phyloP scores from a whole-genome alignment of 1,139 yeast genomes.

The Hyphopichia wangnamkhiaoensis region DNA sequence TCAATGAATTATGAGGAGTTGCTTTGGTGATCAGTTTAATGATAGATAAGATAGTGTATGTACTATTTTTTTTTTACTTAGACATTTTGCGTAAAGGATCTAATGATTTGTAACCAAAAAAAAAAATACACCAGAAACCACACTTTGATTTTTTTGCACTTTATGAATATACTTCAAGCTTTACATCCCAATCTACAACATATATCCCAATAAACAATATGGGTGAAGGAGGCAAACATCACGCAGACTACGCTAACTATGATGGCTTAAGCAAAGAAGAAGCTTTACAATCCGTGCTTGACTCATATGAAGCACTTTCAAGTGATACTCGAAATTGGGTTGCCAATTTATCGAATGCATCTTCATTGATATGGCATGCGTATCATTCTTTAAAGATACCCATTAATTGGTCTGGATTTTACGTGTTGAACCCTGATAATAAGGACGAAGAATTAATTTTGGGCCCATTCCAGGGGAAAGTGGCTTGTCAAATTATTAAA shows the following conservation, averaged over 20 bases:
- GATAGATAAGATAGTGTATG: too few relatives aligned
- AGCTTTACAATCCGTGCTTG: slow-evolving; percentile 57
- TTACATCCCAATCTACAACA: too few relatives aligned
- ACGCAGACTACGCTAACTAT: slow-evolving; percentile 69
- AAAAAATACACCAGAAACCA: too few relatives aligned
- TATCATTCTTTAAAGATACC: slow-evolving; percentile 58
- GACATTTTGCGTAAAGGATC: too few relatives aligned
- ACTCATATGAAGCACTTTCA: slow-evolving; percentile 65
- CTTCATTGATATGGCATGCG: slow-evolving; percentile 87
- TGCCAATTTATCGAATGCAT: slow-evolving; percentile 80
- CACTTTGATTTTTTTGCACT: too few relatives aligned
- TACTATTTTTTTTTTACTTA: too few relatives aligned
- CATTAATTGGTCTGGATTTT: slow-evolving; percentile 95
- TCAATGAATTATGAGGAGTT: too few relatives aligned
- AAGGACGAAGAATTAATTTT: slow-evolving; percentile 54
- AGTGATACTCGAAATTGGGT: slow-evolving; percentile 78
- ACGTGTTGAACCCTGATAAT: slow-evolving; percentile 46
- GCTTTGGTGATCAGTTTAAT: too few relatives aligned
- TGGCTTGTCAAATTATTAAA: slow-evolving; percentile 83
- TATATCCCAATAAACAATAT: slow-evolving; percentile 3
- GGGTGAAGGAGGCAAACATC: slow-evolving; percentile 26
- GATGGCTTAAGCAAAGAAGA: slow-evolving; percentile 48
- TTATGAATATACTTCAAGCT: too few relatives aligned
- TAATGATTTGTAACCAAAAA: too few relatives aligned
- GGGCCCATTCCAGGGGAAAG: slow-evolving; percentile 97